Evolutionary conservation across 257 asterid species (phyloP).

Genomic region (Datura wrightii): DNA sequence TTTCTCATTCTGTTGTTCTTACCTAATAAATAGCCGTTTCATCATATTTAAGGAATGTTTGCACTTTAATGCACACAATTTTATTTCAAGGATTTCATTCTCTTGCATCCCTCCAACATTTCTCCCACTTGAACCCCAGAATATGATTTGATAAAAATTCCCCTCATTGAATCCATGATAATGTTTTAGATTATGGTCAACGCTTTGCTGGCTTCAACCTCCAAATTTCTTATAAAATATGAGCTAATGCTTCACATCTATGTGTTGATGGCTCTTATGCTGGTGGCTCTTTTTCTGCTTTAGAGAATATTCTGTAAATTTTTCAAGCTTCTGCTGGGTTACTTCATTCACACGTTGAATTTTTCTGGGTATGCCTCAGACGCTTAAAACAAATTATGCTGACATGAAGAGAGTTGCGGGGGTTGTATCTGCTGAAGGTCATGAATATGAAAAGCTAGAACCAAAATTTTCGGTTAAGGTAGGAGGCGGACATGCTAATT

Average conservation of each 20-base stretch:
- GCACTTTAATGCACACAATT: background rate
- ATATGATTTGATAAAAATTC: background rate
- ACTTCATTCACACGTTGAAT: background rate
- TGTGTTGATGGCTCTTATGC: background rate
- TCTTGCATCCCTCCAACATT: background rate
- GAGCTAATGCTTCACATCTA: background rate
- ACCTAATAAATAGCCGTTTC: slow-evolving; percentile 5
- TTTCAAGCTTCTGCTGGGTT: slow-evolving; percentile 27
- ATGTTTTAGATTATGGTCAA: background rate
- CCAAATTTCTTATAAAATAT: background rate
- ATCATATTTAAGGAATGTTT: background rate
- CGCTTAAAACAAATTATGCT: slow-evolving; percentile 46
- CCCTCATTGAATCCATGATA: slow-evolving; percentile 2
- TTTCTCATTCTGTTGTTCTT: slow-evolving; percentile 22
- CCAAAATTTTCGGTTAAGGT: slow-evolving; percentile 45
- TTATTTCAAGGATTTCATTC: background rate
- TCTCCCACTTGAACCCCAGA: background rate
- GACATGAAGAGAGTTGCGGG: slow-evolving; percentile 39
- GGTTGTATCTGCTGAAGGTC: slow-evolving; percentile 33
- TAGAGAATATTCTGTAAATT: background rate
- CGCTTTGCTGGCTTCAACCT: background rate
- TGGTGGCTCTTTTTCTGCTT: background rate
- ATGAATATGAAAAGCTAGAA: slow-evolving; percentile 42
- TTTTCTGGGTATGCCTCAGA: slow-evolving; percentile 44
- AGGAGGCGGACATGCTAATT: slow-evolving; percentile 38